A percentile compares a stretch with the other conserved stretches of the same genome.
These are phyloP conservation scores for Aspergillus calidoustus DNA, from an alignment of 2,329 filamentous ascomycete genomes.

Conservation along the genomic window DNA sequence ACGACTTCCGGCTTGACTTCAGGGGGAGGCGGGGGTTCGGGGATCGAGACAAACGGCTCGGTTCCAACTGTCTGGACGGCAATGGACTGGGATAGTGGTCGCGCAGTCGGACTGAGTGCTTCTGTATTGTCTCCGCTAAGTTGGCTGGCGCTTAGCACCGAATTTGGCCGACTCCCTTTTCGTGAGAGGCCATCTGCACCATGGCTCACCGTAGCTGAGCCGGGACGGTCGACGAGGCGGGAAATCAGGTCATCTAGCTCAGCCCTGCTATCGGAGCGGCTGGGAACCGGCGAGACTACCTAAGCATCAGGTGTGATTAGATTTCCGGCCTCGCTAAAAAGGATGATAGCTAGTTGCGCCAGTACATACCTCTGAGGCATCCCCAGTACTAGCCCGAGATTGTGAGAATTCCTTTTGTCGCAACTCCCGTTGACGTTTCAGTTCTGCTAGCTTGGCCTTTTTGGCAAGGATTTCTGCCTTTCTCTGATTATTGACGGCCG, in stretches of 20 bases:
- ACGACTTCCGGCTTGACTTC: slow-evolving; percentile 71
- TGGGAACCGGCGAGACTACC: slow-evolving; percentile 72
- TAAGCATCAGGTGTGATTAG: slow-evolving; percentile 39
- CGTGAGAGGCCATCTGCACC: slow-evolving; percentile 50
- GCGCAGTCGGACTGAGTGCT: slow-evolving; percentile 43
- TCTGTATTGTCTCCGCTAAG: slow-evolving; percentile 70
- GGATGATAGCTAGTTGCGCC: background rate
- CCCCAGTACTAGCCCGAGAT: slow-evolving; percentile 70
- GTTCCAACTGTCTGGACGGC: slow-evolving; percentile 74
- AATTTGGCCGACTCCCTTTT: slow-evolving; percentile 77
- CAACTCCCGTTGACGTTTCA: slow-evolving; percentile 88
- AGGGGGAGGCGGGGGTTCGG: slow-evolving; percentile 68
- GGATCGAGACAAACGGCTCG: slow-evolving; percentile 73
- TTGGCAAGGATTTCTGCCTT: slow-evolving; percentile 97
- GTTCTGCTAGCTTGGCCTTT: slow-evolving; percentile 93
- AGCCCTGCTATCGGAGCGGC: slow-evolving; percentile 67
- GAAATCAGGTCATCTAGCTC: slow-evolving; percentile 85
- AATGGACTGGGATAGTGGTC: slow-evolving; percentile 50
- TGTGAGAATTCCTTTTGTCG: slow-evolving; percentile 75
- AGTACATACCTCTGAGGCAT: slow-evolving; percentile 69
- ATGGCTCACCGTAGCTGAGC: slow-evolving; percentile 67
- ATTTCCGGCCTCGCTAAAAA: background rate
- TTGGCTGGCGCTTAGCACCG: slow-evolving; percentile 80
- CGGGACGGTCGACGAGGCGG: slow-evolving; percentile 76
- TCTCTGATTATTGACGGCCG: slow-evolving; percentile 64